Conservation (phyloP, 2,329 filamentous ascomycete species). For the Phaeophleospora eucalypticola region DNA sequence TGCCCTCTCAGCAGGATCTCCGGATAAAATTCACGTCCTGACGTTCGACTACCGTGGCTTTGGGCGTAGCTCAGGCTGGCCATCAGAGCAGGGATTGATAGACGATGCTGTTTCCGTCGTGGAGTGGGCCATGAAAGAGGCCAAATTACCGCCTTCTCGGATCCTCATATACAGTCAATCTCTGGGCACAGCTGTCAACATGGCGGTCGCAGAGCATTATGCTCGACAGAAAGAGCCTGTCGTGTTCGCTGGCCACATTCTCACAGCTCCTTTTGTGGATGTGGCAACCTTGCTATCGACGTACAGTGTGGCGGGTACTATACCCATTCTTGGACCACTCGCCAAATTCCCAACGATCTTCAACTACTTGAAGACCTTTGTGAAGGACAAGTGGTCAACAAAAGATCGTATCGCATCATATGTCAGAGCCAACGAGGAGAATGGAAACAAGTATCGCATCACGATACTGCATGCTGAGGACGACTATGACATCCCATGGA, state of each 20-base stretch:
- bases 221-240: constrained; percentile 41
- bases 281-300: constrained; percentile 52
- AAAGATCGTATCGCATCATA: constrained; percentile 48
- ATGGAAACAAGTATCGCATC: constrained; percentile 39
- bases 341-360: constrained; percentile 46
- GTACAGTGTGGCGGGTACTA: constrained; percentile 53
- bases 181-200: constrained; percentile 53
- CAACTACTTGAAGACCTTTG: constrained; percentile 45
- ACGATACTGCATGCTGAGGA: constrained; percentile 51
- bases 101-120: constrained; percentile 51
- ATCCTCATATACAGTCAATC: constrained; percentile 60
- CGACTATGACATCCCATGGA: constrained; percentile 50
- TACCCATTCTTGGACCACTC: constrained; percentile 54
- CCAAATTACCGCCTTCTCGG: constrained; percentile 49
- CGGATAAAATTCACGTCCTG: constrained; percentile 53
- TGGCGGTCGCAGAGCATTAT: constrained; percentile 44
- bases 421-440: constrained; percentile 37
- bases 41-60: constrained; percentile 62
- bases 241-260: constrained; percentile 52
- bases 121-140: constrained; percentile 52
- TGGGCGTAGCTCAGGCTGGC: constrained; percentile 50
- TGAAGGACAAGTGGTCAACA: constrained; percentile 48
- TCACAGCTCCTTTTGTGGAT: constrained; percentile 57
- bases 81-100: constrained; percentile 54
- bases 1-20: constrained; percentile 49